A percentile compares a stretch with the other conserved stretches of the same genome.
These are phyloP conservation scores for Drechslerella stenobrocha DNA, from an alignment of 2,329 filamentous ascomycete genomes.

Conservation along the genomic window DNA sequence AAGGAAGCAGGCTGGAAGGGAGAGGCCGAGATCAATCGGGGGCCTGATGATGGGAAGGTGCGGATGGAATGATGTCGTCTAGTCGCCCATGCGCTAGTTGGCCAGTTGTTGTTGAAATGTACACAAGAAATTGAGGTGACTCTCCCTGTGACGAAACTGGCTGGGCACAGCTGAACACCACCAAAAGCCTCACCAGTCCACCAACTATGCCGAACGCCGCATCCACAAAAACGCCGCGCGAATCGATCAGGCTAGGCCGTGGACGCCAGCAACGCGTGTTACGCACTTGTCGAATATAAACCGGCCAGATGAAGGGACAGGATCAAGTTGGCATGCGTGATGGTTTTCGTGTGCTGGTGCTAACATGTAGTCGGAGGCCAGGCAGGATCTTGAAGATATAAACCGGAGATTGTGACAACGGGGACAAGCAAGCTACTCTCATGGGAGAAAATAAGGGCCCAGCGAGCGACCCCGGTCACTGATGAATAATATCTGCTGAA, in stretches of 20 bases:
- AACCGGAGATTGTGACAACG: neutral
- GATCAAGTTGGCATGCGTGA: neutral
- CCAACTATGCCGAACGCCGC: conserved; percentile 7
- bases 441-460: conserved; percentile 7
- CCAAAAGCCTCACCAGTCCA: conserved; percentile 5
- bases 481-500: conserved; percentile 38
- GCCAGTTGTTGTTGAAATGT: conserved; percentile 17
- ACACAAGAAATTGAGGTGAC: conserved; percentile 45
- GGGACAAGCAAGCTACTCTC: conserved; percentile 22
- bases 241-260: conserved; percentile 3
- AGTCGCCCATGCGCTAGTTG: conserved; percentile 16
- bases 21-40: conserved; percentile 2
- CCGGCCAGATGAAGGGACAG: neutral
- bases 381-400: neutral
- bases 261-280: conserved; percentile 3
- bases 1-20: neutral
- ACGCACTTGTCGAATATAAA: neutral
- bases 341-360: neutral
- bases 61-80: conserved; percentile 13
- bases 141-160: conserved; percentile 42
- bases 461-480: conserved; percentile 25
- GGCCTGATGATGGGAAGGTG: conserved; percentile 13
- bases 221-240: conserved; percentile 14
- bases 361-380: neutral
- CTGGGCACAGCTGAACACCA: conserved; percentile 30